A percentile compares a stretch with the other conserved stretches of the same genome.
Evolutionary conservation across 23 red algal genomes (phyloP).

Genomic region (Chondrus crispus): DNA sequence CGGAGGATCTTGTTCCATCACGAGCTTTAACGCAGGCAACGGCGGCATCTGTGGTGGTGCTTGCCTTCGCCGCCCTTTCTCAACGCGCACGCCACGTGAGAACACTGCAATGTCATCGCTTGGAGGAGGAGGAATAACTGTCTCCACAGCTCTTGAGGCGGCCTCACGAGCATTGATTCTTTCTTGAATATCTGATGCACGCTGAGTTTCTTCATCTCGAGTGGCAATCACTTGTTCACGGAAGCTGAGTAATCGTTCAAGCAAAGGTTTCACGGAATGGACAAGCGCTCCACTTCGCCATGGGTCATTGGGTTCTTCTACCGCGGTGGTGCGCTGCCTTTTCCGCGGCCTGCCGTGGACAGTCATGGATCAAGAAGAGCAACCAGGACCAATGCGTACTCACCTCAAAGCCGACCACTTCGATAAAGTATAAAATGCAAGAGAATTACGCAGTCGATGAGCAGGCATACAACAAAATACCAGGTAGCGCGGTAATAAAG

Average conservation of each 20-base stretch:
- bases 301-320: neutral
- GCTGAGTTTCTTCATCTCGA: constrained; percentile 29
- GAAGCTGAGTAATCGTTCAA: constrained; percentile 28
- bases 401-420: neutral
- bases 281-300: neutral
- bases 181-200: constrained; percentile 22
- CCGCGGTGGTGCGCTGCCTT: constrained; percentile 23
- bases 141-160: constrained; percentile 26
- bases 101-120: neutral
- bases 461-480: neutral
- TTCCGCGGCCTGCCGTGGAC: constrained; percentile 21
- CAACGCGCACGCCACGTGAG: neutral
- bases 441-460: neutral
- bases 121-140: constrained; percentile 3
- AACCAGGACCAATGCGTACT: too few relatives aligned
- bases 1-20: constrained; percentile 50
- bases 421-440: neutral
- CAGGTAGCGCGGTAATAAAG: neutral
- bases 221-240: neutral
- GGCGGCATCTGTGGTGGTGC: neutral
- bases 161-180: constrained; percentile 23
- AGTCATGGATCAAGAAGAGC: constrained; percentile 44
- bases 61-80: neutral
- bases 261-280: neutral
- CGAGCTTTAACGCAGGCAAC: constrained; percentile 16